Conservation (phyloP, 2,329 filamentous ascomycete species). For the Conoideocrella luteorostrata region DNA sequence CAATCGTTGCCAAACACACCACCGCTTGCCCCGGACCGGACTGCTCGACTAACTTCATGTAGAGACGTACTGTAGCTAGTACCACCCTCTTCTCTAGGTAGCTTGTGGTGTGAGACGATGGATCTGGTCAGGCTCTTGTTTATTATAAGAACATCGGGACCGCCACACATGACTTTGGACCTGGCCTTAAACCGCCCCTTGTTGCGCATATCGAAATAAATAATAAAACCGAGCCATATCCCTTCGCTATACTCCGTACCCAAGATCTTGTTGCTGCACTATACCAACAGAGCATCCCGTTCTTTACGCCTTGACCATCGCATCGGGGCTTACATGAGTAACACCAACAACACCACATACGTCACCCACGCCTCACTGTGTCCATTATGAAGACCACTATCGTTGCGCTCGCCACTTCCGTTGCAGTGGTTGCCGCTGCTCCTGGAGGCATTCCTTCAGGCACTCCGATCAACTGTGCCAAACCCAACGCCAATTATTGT, state of each 20-base stretch:
- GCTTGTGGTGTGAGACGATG: constrained; percentile 1
- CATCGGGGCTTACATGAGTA: neutral
- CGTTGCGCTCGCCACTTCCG: constrained; percentile 24
- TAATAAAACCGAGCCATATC: neutral
- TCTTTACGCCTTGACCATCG: too few relatives aligned
- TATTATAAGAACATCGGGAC: constrained; percentile 4
- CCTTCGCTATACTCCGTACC: neutral
- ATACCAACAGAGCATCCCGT: neutral
- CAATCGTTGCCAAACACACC: neutral
- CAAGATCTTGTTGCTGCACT: neutral
- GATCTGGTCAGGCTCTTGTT: neutral
- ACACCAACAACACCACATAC: neutral
- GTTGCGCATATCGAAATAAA: neutral
- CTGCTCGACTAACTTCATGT: neutral
- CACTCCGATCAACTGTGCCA: constrained; percentile 29
- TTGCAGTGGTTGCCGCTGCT: constrained; percentile 29
- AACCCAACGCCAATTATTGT: constrained; percentile 37
- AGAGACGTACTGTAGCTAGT: constrained; percentile 1
- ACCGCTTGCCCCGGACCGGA: neutral
- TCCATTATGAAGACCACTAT: constrained; percentile 28
- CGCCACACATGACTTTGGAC: constrained; percentile 1
- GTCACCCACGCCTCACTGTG: neutral
- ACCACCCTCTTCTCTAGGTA: neutral
- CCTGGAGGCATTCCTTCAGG: constrained; percentile 30
- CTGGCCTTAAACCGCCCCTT: neutral